A percentile compares a stretch with the other conserved stretches of the same genome.
Conservation (phyloP, 192 early-diverging fungal genomes). For the Coemansia sp. region DNA sequence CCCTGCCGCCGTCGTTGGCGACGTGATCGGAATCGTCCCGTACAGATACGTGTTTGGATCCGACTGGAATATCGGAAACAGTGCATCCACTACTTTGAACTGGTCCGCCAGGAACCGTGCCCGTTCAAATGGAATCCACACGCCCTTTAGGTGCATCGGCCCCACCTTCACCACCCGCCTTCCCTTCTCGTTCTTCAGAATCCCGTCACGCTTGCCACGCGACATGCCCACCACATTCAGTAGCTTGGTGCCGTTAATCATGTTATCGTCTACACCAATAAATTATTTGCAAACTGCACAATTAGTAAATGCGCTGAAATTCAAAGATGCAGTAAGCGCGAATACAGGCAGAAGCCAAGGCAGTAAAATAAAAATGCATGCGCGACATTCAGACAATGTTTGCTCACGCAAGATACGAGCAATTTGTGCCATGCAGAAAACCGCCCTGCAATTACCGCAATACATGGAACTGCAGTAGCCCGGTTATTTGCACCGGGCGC, state of each 20-base stretch:
- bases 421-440: not conserved
- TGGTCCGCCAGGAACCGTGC: constrained; percentile 65
- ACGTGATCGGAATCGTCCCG: constrained; percentile 49
- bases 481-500: constrained; percentile 4
- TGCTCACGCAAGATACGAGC: not conserved
- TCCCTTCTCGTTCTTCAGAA: constrained; percentile 85
- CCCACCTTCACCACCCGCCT: constrained; percentile 83
- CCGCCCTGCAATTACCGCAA: constrained; percentile 3
- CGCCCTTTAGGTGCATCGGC: constrained; percentile 84
- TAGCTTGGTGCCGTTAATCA: constrained; percentile 86
- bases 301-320: constrained; percentile 14
- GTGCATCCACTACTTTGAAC: constrained; percentile 70
- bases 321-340: constrained; percentile 11
- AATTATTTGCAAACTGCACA: not conserved
- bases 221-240: constrained; percentile 87
- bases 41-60: constrained; percentile 70
- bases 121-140: constrained; percentile 76
- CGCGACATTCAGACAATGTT: not conserved
- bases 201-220: constrained; percentile 81
- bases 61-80: constrained; percentile 75
- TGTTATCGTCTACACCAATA: constrained; percentile 68
- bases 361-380: constrained; percentile 2
- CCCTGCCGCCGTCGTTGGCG: constrained; percentile 47
- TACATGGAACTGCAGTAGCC: not conserved
- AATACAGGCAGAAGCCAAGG: constrained; percentile 13